Evolutionary conservation across 345 rosid species (phyloP).

Genomic region (Clausena lansium): DNA sequence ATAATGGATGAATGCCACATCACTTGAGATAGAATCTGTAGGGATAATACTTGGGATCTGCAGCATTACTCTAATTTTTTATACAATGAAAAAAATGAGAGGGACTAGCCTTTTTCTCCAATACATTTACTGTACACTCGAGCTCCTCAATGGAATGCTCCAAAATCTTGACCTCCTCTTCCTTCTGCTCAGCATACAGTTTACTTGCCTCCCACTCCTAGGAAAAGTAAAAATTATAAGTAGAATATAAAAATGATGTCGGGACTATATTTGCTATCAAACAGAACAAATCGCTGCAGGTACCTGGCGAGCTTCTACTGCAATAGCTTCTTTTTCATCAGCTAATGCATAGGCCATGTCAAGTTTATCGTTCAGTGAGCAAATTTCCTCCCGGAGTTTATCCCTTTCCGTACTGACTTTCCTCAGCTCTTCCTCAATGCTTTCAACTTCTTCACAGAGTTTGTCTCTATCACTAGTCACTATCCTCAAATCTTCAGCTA

Average conservation of each 20-base stretch:
- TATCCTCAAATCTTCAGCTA: slow-evolving; percentile 50
- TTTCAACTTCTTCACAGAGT: slow-evolving; percentile 51
- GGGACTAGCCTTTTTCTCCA: slow-evolving; percentile 78
- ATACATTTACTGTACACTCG: slow-evolving; percentile 70
- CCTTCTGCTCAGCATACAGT: slow-evolving; percentile 77
- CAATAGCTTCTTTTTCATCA: slow-evolving; percentile 87
- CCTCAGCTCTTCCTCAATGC: slow-evolving; percentile 49
- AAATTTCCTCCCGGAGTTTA: slow-evolving; percentile 54
- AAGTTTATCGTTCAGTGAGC: slow-evolving; percentile 59
- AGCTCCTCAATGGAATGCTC: slow-evolving; percentile 89
- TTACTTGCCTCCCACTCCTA: slow-evolving; percentile 83
- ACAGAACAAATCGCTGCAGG: background rate
- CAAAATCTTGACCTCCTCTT: slow-evolving; percentile 84
- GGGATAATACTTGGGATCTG: no score
- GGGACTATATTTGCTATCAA: background rate
- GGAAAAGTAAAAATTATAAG: slow-evolving; percentile 10
- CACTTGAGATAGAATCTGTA: no score
- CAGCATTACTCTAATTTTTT: background rate
- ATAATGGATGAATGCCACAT: no score
- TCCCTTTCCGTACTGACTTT: slow-evolving; percentile 52
- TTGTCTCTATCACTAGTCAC: slow-evolving; percentile 54
- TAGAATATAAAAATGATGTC: background rate
- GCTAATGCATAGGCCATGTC: slow-evolving; percentile 65
- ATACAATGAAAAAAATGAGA: slow-evolving; percentile 1
- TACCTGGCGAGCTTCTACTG: slow-evolving; percentile 84